Evolutionary conservation across 768 basidiomycete genomes (phyloP), one percentile per base, ranked within the genome.

Genomic region (Lyophyllum decastes): DNA sequence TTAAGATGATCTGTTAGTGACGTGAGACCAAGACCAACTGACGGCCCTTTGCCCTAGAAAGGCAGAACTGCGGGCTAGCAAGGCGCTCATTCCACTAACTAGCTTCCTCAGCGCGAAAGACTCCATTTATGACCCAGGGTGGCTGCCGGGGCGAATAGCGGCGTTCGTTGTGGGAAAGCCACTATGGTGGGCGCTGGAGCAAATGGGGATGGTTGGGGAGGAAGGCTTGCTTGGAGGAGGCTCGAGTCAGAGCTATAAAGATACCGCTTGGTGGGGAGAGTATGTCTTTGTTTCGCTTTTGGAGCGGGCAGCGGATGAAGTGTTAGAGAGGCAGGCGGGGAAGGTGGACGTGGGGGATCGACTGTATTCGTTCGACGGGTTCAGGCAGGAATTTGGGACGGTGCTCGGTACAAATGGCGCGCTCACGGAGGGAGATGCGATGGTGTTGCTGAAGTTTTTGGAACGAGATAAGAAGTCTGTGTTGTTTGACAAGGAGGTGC

Each of bases 161-260:
- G 79, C 88, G 10, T 88, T 82, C 55, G 75, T 94, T 8, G 79
- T 94, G 7, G 90, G 87, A 7, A 86, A 84, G 64, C 92, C 93
- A 2, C 74, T 95, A 1, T 92, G 88, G 89, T 95, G 93, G 93
- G 86, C 88, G 2, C 80, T 95, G 55, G 86, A 89, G 60, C 90
- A 91, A 61, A 75, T 88, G n/a, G 88, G 85, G 24, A 72, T 94
- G 3, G 83, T 90, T 7, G 83, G 82, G 2, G 88, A 90, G 47
- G 88, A 89, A 24, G 74, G 80, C 14, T 52, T 80, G 2, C 34
- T 77, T 11, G 62, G 71, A 16, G 60, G 69, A 24, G 61, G 66
- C 9, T 53, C 35, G 6, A 66, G 64, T 17, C 53, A 64, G 2
- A 60, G 62, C 17, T 64, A 73, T 27, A 74, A 74, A 49, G 73